phyloP scores from a whole-genome alignment of 331 rosid genomes.

The Acacia pycnantha region DNA sequence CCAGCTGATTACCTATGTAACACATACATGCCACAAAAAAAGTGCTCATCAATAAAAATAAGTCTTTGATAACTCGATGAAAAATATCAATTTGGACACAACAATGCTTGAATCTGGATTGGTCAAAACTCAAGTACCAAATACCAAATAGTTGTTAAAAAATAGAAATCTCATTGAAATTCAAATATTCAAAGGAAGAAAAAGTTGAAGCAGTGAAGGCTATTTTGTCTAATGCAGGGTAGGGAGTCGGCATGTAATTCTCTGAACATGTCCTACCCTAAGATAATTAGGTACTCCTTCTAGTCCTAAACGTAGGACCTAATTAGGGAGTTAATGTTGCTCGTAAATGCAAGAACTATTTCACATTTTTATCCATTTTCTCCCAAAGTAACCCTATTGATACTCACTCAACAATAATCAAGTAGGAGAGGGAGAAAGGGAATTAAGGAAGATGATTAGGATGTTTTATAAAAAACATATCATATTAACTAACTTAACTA shows the following conservation, averaged over 20 bases:
- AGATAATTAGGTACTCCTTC: neutral
- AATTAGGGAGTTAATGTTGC: too few species aligned
- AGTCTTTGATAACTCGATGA: neutral
- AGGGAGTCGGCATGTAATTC: neutral
- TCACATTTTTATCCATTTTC: too few species aligned
- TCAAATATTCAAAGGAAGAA: neutral
- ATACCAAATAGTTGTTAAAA: neutral
- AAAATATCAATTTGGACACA: neutral
- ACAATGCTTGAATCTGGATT: neutral
- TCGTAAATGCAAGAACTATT: too few species aligned
- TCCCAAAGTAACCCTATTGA: too few species aligned
- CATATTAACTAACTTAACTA: too few species aligned
- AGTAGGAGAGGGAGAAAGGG: too few species aligned
- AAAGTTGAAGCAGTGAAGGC: neutral
- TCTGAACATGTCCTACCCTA: neutral
- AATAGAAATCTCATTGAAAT: neutral
- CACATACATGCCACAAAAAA: neutral
- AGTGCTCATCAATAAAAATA: neutral
- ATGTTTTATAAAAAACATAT: too few species aligned
- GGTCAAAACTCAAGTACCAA: neutral
- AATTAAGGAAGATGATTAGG: too few species aligned
- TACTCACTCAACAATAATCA: too few species aligned
- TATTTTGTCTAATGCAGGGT: neutral
- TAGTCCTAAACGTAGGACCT: too few species aligned
- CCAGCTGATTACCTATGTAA: constrained; percentile 52